Conservation (phyloP, 1,284 basidiomycete species). For the Vanrija sp. region DNA sequence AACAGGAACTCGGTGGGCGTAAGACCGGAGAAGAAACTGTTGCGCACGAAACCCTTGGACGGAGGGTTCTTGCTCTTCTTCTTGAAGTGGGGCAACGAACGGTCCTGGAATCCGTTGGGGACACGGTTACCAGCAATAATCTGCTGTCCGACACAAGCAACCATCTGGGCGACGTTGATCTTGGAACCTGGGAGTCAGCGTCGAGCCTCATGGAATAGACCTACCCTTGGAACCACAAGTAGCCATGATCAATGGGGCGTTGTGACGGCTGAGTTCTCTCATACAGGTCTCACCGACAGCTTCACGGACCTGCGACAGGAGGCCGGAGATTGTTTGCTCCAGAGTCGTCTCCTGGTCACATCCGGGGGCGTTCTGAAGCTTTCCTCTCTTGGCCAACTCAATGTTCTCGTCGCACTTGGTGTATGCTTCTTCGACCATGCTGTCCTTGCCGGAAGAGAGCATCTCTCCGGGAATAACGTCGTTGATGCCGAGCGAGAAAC, state of each 20-base stretch:
- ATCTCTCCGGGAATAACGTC: conserved; percentile 94
- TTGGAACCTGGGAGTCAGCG: conserved; percentile 68
- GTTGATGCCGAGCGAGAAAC: conserved; percentile 97
- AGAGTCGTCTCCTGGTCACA: conserved; percentile 96
- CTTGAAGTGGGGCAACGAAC: conserved; percentile 95
- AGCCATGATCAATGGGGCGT: conserved; percentile 98
- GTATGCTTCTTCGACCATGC: conserved; percentile 84
- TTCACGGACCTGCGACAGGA: conserved; percentile 90
- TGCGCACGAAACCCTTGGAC: conserved; percentile 96
- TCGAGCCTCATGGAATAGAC: background rate
- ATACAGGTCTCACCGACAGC: conserved; percentile 97
- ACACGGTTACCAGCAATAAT: conserved; percentile 98
- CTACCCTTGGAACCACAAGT: conserved; percentile 97
- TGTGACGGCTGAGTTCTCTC: conserved; percentile 92
- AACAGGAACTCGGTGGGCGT: conserved; percentile 95
- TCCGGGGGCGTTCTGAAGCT: conserved; percentile 92
- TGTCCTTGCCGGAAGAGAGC: conserved; percentile 76
- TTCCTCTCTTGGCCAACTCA: conserved; percentile 81
- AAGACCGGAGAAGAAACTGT: conserved; percentile 95
- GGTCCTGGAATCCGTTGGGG: conserved; percentile 98
- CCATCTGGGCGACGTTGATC: conserved; percentile 99
- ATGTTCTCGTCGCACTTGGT: conserved; percentile 83
- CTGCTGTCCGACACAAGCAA: conserved; percentile 98
- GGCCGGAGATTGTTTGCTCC: conserved; percentile 90
- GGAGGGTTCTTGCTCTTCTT: conserved; percentile 97